Evolutionary conservation across 305 asterid genomes (phyloP), one percentile per base, ranked within the genome.

Genomic region (Caryopteris hybrid): DNA sequence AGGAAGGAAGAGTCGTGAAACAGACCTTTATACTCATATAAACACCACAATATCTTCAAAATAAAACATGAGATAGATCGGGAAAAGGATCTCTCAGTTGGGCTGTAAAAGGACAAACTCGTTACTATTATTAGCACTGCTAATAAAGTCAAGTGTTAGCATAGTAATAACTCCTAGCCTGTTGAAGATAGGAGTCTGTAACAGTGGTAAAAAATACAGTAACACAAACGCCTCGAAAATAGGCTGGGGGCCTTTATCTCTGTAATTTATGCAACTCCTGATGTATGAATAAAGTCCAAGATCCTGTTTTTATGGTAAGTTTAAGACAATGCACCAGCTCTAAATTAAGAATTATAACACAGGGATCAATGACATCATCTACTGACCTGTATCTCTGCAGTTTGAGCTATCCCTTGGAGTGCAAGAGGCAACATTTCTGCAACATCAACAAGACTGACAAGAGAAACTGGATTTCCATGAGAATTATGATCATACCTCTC

Each of bases 401-500:
- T 52, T 50, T 59, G 72, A 70, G 69, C 18, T 17, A 33, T 65
- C 51, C 65, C 59, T 50, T n/a, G 20, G 57, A 31, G 17, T 36
- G 22, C 16, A 57, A 41, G 66, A 68, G 6, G 77, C 41, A 42
- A 70, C 10, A 55, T 23, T 63, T 64, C 79, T 69, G 76, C 75
- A 69, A 58, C n/a, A 47, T 13, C 58, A 48, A 68, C 6, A 20
- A 29, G 64, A 16, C 61, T 64, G 60, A 20, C 58, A 43, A 54
- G 61, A 50, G 61, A 72, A 60, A 8, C 34, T 45, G 68, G 46
- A 57, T 60, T 56, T 23, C 17, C 5, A 8, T 22, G 9, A 59
- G n/a, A 56, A 62, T 66, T 59, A 50, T 13, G 62, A 64, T 34
- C 39, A 0, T 38, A 33, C 65, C 52, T 7, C 17, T 45, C 69